Conservation (phyloP, 306 rosid genomes). For the Glycine latifolia region DNA sequence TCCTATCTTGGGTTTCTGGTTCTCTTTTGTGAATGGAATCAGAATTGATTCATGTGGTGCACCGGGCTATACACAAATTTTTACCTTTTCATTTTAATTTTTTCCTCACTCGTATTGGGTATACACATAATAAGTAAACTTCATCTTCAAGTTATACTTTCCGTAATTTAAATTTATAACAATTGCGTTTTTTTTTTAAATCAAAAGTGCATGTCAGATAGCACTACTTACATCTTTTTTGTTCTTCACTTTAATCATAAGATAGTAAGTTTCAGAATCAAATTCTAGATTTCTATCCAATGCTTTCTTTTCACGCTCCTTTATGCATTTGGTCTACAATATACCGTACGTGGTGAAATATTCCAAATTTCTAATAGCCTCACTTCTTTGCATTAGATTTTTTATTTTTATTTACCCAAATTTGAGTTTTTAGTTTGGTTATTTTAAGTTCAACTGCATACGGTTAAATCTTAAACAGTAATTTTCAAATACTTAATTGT, state of each 20-base stretch:
- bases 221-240: conserved; percentile 4
- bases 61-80: background rate
- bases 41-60: background rate
- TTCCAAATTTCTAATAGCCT: conserved; percentile 1
- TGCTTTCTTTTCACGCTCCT: conserved; percentile 5
- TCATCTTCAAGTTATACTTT: background rate
- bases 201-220: background rate
- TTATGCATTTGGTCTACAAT: background rate
- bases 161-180: background rate
- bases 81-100: background rate
- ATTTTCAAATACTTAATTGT: background rate
- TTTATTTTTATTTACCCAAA: background rate
- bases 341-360: background rate
- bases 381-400: background rate
- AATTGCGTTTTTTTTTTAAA: background rate
- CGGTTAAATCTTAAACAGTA: background rate
- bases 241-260: background rate
- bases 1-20: background rate
- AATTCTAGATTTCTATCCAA: background rate
- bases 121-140: background rate
- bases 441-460: background rate
- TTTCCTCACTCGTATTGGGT: background rate
- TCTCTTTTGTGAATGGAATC: background rate
- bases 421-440: background rate
- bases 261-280: conserved; percentile 7